Conservation (phyloP, 2,329 filamentous ascomycete genomes). For the Fusarium buxicola region DNA sequence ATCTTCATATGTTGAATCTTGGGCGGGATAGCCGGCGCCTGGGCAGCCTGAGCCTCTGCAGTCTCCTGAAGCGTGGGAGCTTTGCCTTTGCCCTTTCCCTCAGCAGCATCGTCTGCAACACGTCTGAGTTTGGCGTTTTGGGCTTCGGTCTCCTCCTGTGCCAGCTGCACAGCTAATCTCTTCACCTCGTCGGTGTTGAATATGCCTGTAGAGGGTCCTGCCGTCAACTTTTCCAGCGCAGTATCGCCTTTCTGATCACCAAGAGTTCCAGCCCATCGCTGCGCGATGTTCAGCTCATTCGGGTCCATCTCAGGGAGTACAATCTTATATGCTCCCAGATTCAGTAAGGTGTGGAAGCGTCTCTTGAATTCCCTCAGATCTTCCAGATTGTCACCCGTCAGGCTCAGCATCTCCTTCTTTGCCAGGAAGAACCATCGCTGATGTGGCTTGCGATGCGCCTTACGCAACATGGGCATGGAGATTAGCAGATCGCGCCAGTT, state of each 20-base stretch:
- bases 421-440: conserved; percentile 38
- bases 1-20: conserved; percentile 30
- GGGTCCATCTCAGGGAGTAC: conserved; percentile 21
- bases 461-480: conserved; percentile 43
- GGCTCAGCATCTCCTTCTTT: conserved; percentile 38
- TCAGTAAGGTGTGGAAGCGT: conserved; percentile 17
- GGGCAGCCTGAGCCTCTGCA: conserved; percentile 18
- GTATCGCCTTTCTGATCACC: conserved; percentile 23
- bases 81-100: background rate
- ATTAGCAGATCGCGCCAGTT: conserved; percentile 40
- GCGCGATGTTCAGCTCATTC: conserved; percentile 28
- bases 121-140: conserved; percentile 9
- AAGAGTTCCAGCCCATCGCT: conserved; percentile 35
- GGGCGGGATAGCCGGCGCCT: conserved; percentile 13
- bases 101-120: background rate
- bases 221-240: conserved; percentile 1
- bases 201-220: conserved; percentile 28
- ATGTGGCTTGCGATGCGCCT: conserved; percentile 29
- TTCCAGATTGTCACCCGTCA: conserved; percentile 20
- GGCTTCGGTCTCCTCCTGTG: conserved; percentile 3
- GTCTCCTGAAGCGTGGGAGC: conserved; percentile 12
- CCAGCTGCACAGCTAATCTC: conserved; percentile 5
- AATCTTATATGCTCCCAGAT: conserved; percentile 34
- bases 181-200: conserved; percentile 23
- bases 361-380: conserved; percentile 27